Conservation (phyloP, 164 flowering plant genomes). For the Nymphaea thermarum region DNA sequence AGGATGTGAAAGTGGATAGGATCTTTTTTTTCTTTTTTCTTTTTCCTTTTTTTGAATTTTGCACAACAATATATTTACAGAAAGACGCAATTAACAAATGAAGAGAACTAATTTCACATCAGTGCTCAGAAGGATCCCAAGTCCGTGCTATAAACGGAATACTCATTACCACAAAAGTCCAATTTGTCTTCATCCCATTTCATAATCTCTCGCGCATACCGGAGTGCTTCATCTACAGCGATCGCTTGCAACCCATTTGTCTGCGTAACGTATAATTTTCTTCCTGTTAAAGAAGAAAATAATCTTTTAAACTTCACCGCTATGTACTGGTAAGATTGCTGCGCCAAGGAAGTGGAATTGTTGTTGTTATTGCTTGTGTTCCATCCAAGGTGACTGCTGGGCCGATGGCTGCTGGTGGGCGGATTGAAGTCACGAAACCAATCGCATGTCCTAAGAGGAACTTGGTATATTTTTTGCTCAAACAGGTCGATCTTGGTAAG, state of each 20-base stretch:
- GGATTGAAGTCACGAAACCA: slow-evolving; percentile 93
- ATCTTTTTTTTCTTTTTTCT: no score
- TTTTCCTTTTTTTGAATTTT: no score
- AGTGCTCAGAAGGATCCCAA: slow-evolving; percentile 32
- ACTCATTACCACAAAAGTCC: slow-evolving; percentile 42
- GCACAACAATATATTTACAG: not conserved
- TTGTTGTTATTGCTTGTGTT: slow-evolving; percentile 20
- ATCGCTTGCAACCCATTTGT: slow-evolving; percentile 56
- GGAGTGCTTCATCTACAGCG: slow-evolving; percentile 63
- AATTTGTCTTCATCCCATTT: slow-evolving; percentile 85
- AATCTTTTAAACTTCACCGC: slow-evolving; percentile 89
- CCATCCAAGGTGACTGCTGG: not conserved
- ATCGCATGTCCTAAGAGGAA: slow-evolving; percentile 54
- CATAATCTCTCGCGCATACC: slow-evolving; percentile 69
- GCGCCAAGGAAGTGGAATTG: slow-evolving; percentile 39
- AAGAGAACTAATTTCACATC: not conserved
- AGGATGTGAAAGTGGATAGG: no score
- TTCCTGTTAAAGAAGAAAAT: slow-evolving; percentile 54
- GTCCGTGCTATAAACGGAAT: slow-evolving; percentile 66
- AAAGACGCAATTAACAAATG: not conserved
- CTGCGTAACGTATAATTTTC: slow-evolving; percentile 56
- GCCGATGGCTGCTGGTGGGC: slow-evolving; percentile 33
- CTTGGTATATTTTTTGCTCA: slow-evolving; percentile 57
- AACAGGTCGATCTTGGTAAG: slow-evolving; percentile 75
- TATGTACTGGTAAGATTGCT: slow-evolving; percentile 60